phyloP scores from a whole-genome alignment of 768 basidiomycete species.

The Omphalotus guepiniiformis region DNA sequence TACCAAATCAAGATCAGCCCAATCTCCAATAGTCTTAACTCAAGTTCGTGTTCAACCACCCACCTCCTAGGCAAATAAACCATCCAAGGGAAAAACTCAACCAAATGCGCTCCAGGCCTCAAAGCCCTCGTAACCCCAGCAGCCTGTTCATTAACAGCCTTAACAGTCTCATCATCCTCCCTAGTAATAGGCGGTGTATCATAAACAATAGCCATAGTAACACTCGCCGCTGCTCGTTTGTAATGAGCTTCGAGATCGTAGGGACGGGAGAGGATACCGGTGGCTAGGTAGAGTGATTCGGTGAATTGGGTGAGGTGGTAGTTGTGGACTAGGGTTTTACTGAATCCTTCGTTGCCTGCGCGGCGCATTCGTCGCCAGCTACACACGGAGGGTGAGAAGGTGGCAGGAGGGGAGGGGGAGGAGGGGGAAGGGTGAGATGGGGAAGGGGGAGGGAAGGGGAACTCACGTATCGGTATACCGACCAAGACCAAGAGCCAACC shows the following conservation, averaged over 20 bases:
- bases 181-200: background rate
- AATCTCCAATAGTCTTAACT: too few species aligned
- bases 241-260: slow-evolving; percentile 20
- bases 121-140: slow-evolving; percentile 21
- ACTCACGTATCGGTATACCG: slow-evolving; percentile 12
- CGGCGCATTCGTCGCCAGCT: slow-evolving; percentile 25
- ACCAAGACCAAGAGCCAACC: slow-evolving; percentile 13
- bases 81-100: slow-evolving; percentile 28
- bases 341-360: slow-evolving; percentile 18
- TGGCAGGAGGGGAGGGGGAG: background rate
- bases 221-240: background rate
- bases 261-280: slow-evolving; percentile 7
- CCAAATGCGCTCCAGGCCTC: slow-evolving; percentile 26
- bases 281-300: background rate
- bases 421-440: too few species aligned
- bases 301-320: background rate
- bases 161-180: background rate
- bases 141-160: slow-evolving; percentile 11
- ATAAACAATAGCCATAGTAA: background rate
- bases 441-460: too few species aligned
- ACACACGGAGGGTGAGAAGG: background rate
- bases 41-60: background rate
- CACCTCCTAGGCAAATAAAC: slow-evolving; percentile 17
- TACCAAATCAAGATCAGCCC: too few species aligned
- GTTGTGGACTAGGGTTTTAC: background rate